phyloP scores from a whole-genome alignment of 768 basidiomycete genomes.

The Sutorius australiensis region DNA sequence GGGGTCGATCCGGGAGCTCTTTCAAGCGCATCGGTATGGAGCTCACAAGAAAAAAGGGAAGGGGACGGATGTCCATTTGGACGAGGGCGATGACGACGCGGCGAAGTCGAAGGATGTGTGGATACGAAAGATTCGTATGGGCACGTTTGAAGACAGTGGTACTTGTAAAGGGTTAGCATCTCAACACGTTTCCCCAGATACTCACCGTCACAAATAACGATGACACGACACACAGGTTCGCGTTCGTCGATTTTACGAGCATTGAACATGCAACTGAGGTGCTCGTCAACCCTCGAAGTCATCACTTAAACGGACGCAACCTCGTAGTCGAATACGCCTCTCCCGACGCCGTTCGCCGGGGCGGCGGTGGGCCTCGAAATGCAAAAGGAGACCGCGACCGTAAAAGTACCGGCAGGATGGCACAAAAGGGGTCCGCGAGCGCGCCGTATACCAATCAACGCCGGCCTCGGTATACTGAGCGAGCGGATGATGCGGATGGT shows the following conservation, averaged over 20 bases:
- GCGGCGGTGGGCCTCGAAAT: conserved; percentile 50
- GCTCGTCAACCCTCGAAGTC: conserved; percentile 81
- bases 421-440: background rate
- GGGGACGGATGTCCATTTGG: conserved; percentile 27
- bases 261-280: conserved; percentile 76
- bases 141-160: conserved; percentile 95
- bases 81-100: background rate
- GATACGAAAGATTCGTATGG: conserved; percentile 85
- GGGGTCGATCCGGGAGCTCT: conserved; percentile 62
- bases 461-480: conserved; percentile 1
- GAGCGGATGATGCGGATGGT: conserved; percentile 5
- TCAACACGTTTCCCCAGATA: conserved; percentile 8
- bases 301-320: conserved; percentile 76
- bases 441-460: background rate
- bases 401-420: background rate
- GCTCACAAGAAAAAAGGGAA: conserved; percentile 33
- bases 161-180: conserved; percentile 83
- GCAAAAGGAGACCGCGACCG: conserved; percentile 23
- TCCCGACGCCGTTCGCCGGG: conserved; percentile 81
- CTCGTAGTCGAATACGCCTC: conserved; percentile 90
- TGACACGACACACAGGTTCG: conserved; percentile 55
- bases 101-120: conserved; percentile 37
- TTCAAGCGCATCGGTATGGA: conserved; percentile 55
- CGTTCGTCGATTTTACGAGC: conserved; percentile 87
- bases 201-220: background rate